These are phyloP conservation scores for Hypoxylon rubiginosum DNA, from an alignment of 2,329 filamentous ascomycete species.

Conservation along the genomic window DNA sequence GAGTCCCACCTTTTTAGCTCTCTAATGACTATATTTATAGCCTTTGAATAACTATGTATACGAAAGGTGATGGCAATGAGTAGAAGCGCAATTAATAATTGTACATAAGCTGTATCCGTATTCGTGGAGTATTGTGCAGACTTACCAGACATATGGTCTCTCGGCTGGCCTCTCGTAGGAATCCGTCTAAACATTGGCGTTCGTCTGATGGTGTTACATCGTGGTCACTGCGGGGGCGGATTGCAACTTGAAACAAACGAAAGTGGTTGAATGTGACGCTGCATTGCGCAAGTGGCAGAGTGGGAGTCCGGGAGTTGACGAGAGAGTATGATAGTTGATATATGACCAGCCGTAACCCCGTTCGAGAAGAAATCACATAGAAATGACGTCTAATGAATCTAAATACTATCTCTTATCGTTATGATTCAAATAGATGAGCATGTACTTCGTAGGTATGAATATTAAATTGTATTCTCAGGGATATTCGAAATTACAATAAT, in stretches of 20 bases:
- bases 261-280: slow-evolving; percentile 30
- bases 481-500: background rate
- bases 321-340: background rate
- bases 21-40: background rate
- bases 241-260: slow-evolving; percentile 39
- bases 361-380: background rate
- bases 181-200: slow-evolving; percentile 15
- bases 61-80: background rate
- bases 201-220: slow-evolving; percentile 39
- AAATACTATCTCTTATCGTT: slow-evolving; percentile 7
- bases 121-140: background rate
- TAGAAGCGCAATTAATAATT: background rate
- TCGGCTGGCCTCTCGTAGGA: background rate
- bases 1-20: background rate
- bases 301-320: slow-evolving; percentile 15
- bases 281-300: slow-evolving; percentile 9
- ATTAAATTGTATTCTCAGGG: too few relatives aligned
- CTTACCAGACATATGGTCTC: background rate
- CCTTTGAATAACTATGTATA: background rate
- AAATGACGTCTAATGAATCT: background rate
- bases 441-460: background rate
- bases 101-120: background rate
- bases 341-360: slow-evolving; percentile 9
- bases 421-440: slow-evolving; percentile 8
- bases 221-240: slow-evolving; percentile 31